Conservation (phyloP, 1,284 basidiomycete genomes). For the Apiotrichum domesticum region DNA sequence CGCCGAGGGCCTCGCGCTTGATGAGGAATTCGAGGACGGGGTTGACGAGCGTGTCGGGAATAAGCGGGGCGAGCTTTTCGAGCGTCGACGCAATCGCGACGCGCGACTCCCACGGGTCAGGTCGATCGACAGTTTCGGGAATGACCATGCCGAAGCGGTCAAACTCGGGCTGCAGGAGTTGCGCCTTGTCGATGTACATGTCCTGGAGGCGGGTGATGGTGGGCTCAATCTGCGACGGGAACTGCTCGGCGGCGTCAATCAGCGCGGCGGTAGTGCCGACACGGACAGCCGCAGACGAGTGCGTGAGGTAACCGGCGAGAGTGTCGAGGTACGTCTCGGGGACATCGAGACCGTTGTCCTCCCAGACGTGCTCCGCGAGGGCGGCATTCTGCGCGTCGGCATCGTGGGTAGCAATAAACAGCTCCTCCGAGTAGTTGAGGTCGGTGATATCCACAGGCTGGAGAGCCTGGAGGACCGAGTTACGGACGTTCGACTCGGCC, state of each 20-base stretch:
- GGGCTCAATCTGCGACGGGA: constrained; percentile 61
- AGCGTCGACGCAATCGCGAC: constrained; percentile 71
- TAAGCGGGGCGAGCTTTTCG: constrained; percentile 61
- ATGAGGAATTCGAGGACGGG: constrained; percentile 86
- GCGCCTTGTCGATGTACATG: constrained; percentile 82
- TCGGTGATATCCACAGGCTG: constrained; percentile 94
- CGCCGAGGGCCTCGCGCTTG: constrained; percentile 77
- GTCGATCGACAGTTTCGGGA: constrained; percentile 75
- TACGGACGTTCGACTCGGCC: constrained; percentile 85
- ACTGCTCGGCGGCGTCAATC: constrained; percentile 67
- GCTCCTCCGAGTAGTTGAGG: constrained; percentile 79
- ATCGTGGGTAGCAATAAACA: constrained; percentile 89
- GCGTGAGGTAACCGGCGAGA: constrained; percentile 66
- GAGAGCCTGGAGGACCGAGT: constrained; percentile 83
- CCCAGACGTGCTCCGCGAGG: constrained; percentile 80
- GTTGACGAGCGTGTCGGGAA: constrained; percentile 62
- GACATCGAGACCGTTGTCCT: constrained; percentile 91
- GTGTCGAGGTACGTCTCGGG: constrained; percentile 63
- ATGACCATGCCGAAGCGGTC: constrained; percentile 93
- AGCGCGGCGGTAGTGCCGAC: constrained; percentile 66
- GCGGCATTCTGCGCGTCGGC: constrained; percentile 84
- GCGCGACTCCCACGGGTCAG: constrained; percentile 87
- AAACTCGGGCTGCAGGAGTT: constrained; percentile 79
- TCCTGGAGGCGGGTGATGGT: constrained; percentile 56
- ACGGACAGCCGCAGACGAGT: constrained; percentile 77